Base-by-base conservation (phyloP, 2,329 filamentous ascomycete species). In the Lecanicillium sp. region DNA sequence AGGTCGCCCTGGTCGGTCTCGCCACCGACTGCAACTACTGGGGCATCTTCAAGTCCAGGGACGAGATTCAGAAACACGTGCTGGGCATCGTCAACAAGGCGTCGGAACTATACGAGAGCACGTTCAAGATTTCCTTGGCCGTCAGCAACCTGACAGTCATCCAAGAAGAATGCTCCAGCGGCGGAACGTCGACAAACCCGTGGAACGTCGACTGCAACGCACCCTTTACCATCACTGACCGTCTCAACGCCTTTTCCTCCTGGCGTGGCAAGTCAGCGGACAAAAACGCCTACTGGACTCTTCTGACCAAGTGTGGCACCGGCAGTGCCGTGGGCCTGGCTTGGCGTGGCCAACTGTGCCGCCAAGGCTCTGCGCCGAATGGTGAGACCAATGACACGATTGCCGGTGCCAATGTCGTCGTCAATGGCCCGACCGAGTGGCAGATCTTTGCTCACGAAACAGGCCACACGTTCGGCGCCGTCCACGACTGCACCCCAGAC, bases 401-500 rank as follows among this genome's bases (percentile, higher is more conserved):
- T 24, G 83, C 86, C 17, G 87, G 87, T 26, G 84, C 91, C 52
- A 97, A 96, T 61, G 87, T 98, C 1, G 89, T 98, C 19, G 83
- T 93, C 21, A 81, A 81, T 54, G 95, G 89, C 0, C 75, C 79
- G 19, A 85, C 81, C 3, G 90, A 95, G 62, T 97, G 91, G 91
- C 90, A 96, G 64, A 86, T 97, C 50, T 88, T 97, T 66, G 91
- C 91, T 24, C 91, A 97, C 63, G 91, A 97, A 67, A 84, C 84
- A 3, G 91, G 90, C 1, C 91, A 97, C 65, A 97, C 90, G 0
- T 97, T 95, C 64, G 91, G 91, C 38, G 93, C 91, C 5, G 89
- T 96, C 9, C 93, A 98, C 66, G 93, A 98, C 67, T 98, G 93
- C 66, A 86, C 81, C 3, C 62, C 71, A 0, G 53, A 66, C n/a